These are phyloP conservation scores for Uronychia setigera DNA, from an alignment of 73 alveolate genomes.

Conservation along the genomic window DNA sequence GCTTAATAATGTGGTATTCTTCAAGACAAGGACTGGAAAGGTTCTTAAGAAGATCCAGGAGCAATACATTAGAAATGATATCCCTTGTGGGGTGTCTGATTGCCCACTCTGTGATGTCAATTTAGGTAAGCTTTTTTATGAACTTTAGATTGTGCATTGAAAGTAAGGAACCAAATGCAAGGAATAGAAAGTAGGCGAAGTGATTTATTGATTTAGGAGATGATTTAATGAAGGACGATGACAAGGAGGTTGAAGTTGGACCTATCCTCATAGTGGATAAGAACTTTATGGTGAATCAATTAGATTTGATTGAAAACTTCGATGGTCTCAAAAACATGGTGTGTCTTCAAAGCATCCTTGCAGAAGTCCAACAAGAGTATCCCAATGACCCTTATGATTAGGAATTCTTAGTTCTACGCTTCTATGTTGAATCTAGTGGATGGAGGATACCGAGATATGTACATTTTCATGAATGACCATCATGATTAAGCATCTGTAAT, in stretches of 20 bases:
- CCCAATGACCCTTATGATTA: background rate
- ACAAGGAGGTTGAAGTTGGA: too few species aligned
- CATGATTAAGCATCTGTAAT: background rate
- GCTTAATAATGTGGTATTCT: background rate
- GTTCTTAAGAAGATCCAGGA: conserved; percentile 36
- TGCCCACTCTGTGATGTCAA: conserved; percentile 54
- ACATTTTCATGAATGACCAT: background rate
- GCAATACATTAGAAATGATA: conserved; percentile 43
- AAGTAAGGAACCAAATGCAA: too few species aligned
- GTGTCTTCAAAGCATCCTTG: conserved; percentile 21
- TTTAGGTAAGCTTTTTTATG: conserved; percentile 1
- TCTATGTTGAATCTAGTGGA: conserved; percentile 25
- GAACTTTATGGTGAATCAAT: conserved; percentile 32
- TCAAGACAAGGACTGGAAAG: conserved; percentile 40
- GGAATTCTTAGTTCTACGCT: conserved; percentile 27
- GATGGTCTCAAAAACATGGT: conserved; percentile 34
- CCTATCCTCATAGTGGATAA: too few species aligned
- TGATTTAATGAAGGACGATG: too few species aligned
- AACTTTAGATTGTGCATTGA: conserved; percentile 16
- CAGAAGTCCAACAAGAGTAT: conserved; percentile 14
- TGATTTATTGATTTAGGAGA: too few species aligned
- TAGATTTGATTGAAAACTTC: conserved; percentile 49
- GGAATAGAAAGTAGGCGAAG: too few species aligned
- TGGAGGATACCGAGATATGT: conserved; percentile 17
- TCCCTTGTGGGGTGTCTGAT: conserved; percentile 49